Percentiles rank a stretch among this genome's conserved stretches.
These are phyloP conservation scores for Coemansia sp. DNA, from an alignment of 192 early-diverging fungal genomes.

Conservation along the genomic window DNA sequence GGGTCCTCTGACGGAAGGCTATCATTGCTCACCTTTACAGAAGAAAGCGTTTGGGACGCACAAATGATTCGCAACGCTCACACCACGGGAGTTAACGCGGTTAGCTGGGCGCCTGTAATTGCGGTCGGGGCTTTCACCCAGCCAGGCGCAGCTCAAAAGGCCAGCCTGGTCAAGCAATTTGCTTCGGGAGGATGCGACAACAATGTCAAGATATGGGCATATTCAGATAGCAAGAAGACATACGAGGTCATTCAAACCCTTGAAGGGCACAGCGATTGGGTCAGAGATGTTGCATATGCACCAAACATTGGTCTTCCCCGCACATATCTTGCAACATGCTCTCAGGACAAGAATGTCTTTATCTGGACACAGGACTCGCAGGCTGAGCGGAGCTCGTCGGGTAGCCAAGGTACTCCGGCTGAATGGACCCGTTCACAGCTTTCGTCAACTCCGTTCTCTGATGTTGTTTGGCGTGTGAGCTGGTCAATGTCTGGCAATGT, in stretches of 20 bases:
- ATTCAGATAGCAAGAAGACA: slow-evolving; percentile 67
- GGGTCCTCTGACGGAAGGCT: slow-evolving; percentile 96
- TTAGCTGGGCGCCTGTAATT: slow-evolving; percentile 93
- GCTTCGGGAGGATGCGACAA: slow-evolving; percentile 96
- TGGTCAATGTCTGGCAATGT: slow-evolving; percentile 96
- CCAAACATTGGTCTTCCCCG: slow-evolving; percentile 91
- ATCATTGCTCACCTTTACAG: slow-evolving; percentile 90
- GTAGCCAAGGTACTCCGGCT: slow-evolving; percentile 15
- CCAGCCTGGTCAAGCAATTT: slow-evolving; percentile 73
- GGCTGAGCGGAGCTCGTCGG: slow-evolving; percentile 1
- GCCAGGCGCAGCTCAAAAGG: slow-evolving; percentile 33
- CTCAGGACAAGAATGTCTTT: slow-evolving; percentile 95
- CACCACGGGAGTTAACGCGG: slow-evolving; percentile 87
- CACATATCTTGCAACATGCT: slow-evolving; percentile 90
- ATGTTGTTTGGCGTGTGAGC: slow-evolving; percentile 98
- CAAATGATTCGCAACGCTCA: slow-evolving; percentile 78
- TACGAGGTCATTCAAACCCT: slow-evolving; percentile 83
- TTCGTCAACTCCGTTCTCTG: slow-evolving; percentile 77
- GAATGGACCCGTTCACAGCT: slow-evolving; percentile 79
- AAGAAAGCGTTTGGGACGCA: slow-evolving; percentile 86
- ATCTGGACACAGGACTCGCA: slow-evolving; percentile 90
- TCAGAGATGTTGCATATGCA: slow-evolving; percentile 95
- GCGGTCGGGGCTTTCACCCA: slow-evolving; percentile 59
- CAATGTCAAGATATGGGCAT: slow-evolving; percentile 89
- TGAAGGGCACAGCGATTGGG: slow-evolving; percentile 96